Percentiles rank a stretch among this genome's conserved stretches.
These are phyloP conservation scores for Linum tenue DNA, from an alignment of 345 rosid species.

Conservation along the genomic window DNA sequence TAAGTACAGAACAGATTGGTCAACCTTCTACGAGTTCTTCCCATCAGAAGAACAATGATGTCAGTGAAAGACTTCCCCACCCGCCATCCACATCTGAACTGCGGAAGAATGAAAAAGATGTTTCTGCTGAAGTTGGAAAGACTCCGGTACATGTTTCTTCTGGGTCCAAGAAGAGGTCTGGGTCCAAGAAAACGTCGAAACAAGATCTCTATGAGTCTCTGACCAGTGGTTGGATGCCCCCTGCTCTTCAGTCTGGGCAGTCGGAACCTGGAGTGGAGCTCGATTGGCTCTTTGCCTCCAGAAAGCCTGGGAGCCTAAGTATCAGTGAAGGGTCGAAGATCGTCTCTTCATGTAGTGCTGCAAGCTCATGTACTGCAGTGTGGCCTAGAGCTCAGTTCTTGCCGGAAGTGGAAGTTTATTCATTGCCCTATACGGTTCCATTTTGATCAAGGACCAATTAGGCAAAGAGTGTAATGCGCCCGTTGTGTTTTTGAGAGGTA, in stretches of 20 bases:
- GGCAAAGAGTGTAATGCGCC: neutral
- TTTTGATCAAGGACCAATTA: slow-evolving; percentile 21
- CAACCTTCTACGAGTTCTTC: slow-evolving; percentile 16
- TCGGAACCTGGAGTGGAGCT: slow-evolving; percentile 20
- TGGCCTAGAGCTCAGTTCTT: slow-evolving; percentile 39
- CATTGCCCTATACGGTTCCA: slow-evolving; percentile 57
- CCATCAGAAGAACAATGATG: neutral
- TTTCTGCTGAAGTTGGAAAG: neutral
- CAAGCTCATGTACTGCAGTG: neutral
- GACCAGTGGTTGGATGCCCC: slow-evolving; percentile 40
- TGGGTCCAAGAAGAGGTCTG: neutral
- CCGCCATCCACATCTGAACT: neutral
- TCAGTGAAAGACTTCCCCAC: no score
- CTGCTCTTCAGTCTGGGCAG: slow-evolving; percentile 8
- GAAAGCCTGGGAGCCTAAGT: slow-evolving; percentile 6
- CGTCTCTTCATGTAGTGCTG: slow-evolving; percentile 2
- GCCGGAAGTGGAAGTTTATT: slow-evolving; percentile 34
- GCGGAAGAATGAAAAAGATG: neutral
- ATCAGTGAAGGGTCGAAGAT: neutral
- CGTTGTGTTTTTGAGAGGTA: neutral
- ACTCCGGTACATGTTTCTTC: neutral
- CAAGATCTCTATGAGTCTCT: slow-evolving; percentile 20
- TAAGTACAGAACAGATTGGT: slow-evolving; percentile 9
- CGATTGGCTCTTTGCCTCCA: slow-evolving; percentile 47
- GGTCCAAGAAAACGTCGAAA: neutral